Evolutionary conservation across 768 basidiomycete species (phyloP).

Genomic region (Leccinum sublutescens): DNA sequence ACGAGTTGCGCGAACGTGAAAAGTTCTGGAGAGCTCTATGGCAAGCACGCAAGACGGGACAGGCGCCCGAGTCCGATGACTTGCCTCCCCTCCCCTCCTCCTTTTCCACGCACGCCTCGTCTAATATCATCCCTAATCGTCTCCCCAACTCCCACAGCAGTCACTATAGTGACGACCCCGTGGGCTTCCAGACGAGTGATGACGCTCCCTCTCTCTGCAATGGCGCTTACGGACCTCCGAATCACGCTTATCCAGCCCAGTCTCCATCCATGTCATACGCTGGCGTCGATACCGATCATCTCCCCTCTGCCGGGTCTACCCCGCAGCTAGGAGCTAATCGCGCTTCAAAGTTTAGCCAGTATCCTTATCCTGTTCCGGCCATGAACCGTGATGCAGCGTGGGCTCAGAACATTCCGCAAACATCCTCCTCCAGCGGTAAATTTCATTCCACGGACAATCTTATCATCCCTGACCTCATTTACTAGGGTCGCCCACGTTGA

Average conservation of each 20-base stretch:
- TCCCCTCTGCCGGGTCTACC: slow-evolving; percentile 20
- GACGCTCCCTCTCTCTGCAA: slow-evolving; percentile 44
- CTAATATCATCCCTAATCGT: slow-evolving; percentile 34
- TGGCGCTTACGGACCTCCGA: slow-evolving; percentile 43
- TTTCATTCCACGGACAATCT: slow-evolving; percentile 28
- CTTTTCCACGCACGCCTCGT: slow-evolving; percentile 35
- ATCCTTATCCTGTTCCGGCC: slow-evolving; percentile 41
- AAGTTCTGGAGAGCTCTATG: slow-evolving; percentile 70
- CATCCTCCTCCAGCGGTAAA: slow-evolving; percentile 32
- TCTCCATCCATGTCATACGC: slow-evolving; percentile 46
- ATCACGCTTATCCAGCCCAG: slow-evolving; percentile 42
- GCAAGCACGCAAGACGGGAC: slow-evolving; percentile 59
- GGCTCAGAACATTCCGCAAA: slow-evolving; percentile 31
- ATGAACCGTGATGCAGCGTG: slow-evolving; percentile 32
- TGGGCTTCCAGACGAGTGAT: slow-evolving; percentile 51
- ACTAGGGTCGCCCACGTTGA: slow-evolving; percentile 56
- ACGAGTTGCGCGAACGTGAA: slow-evolving; percentile 70
- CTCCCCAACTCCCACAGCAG: slow-evolving; percentile 38
- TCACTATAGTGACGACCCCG: slow-evolving; percentile 39
- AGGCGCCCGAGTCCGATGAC: slow-evolving; percentile 52
- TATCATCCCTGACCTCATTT: slow-evolving; percentile 37
- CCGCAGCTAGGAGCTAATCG: slow-evolving; percentile 43
- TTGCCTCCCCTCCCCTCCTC: slow-evolving; percentile 48
- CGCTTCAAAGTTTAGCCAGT: slow-evolving; percentile 51
- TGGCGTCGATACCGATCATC: slow-evolving; percentile 33